Base-by-base conservation (phyloP, 257 asterid genomes). In the Ilex asprella region DNA sequence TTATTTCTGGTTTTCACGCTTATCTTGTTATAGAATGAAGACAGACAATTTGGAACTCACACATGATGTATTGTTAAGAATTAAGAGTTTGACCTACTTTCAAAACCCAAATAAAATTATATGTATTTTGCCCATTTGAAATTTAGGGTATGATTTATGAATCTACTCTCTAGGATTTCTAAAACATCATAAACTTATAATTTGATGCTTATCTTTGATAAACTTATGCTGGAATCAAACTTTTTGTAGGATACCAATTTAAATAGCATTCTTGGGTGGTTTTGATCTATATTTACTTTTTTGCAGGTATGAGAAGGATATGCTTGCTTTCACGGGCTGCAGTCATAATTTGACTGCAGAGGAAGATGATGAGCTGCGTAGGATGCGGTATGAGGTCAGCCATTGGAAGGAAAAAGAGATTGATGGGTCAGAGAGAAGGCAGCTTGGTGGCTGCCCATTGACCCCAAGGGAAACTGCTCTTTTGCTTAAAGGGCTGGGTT, bases 381-480 rank as follows among this genome's bases (percentile, higher is more conserved):
- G 60, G 72, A 88, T 91, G 98, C 82, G 98, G 6, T 71, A 82
- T 63, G 98, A 91, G 70, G 96, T 86, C 55, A 68, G 82, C 78
- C 98, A 91, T 79, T 91, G 98, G 98, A 91, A 91, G 86, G 98
- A 88, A 78, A 91, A 91, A 75, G 98, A 91, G 57, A 88, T 88
- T 9, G 96, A 91, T 55, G 94, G 92, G 29, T 73, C 70, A 35
- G 98, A 88, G 72, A 84, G 75, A 75, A 78, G 98, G 73, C 78
- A 68, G 71, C 80, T 91, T 1, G 98, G 96, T 41, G 96, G 96
- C 50, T 91, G 96, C 77, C 98, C 98, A 31, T 66, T 86, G 83
- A 88, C 98, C 55, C 98, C 98, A n/a, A 77, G 94, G 72, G 98
- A 91, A 78, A 86, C 96, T 0, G 90, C 90, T 64, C 89, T 91